Conservation (phyloP, 768 basidiomycete genomes). For the Collybia nuda region DNA sequence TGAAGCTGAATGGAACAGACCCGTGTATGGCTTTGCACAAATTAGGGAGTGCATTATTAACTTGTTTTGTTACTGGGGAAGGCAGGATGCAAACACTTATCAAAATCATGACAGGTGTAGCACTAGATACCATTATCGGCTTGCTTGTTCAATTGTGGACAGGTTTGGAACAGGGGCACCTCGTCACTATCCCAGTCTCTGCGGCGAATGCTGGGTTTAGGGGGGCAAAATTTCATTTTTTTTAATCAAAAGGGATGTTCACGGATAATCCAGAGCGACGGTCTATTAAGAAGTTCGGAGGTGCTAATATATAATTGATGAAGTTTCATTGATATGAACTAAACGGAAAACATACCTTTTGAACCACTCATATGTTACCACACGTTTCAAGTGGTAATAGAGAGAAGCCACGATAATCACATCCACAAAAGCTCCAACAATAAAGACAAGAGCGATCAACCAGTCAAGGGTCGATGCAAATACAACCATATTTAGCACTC, state of each 20-base stretch:
- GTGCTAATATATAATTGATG: slow-evolving; percentile 6
- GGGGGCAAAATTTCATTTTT: background rate
- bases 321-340: too few relatives aligned
- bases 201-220: background rate
- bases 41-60: too few relatives aligned
- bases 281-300: slow-evolving; percentile 14
- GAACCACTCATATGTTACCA: too few relatives aligned
- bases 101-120: too few relatives aligned
- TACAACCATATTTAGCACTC: slow-evolving; percentile 17
- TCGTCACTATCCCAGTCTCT: slow-evolving; percentile 23
- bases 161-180: too few relatives aligned
- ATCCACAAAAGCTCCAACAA: slow-evolving; percentile 19
- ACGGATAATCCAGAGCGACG: slow-evolving; percentile 24
- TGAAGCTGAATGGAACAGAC: too few relatives aligned
- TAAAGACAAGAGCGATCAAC: slow-evolving; percentile 20
- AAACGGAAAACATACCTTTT: slow-evolving; percentile 1
- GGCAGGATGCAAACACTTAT: too few relatives aligned
- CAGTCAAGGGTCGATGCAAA: slow-evolving; percentile 17
- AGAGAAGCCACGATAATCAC: slow-evolving; percentile 20
- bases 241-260: background rate
- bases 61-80: too few relatives aligned
- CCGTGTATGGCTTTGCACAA: too few relatives aligned
- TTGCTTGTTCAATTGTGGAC: too few relatives aligned
- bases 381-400: slow-evolving; percentile 16
- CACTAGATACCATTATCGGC: too few relatives aligned